A percentile compares a stretch with the other conserved stretches of the same genome.
Evolutionary conservation across 441 rosid genomes (phyloP).

Genomic region (Erodium moschatum): DNA sequence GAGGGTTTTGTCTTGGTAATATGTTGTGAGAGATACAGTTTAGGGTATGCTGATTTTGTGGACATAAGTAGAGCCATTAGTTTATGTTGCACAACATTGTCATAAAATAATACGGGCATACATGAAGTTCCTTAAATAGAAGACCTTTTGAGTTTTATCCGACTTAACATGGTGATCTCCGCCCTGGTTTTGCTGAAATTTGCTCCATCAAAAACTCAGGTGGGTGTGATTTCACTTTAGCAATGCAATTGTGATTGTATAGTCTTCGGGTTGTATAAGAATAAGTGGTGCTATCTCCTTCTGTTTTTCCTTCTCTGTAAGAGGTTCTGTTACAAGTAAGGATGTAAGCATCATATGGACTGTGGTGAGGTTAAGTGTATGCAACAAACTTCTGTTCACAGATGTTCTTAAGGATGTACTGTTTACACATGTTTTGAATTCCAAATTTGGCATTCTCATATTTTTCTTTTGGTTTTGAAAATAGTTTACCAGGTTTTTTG

Average conservation of each 20-base stretch:
- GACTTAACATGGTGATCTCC: not conserved
- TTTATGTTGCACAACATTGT: not conserved
- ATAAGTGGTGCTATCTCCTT: too few species aligned
- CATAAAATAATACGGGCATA: not conserved
- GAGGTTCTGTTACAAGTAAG: too few species aligned
- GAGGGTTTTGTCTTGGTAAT: too few species aligned
- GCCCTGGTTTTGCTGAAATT: not conserved
- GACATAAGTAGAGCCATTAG: not conserved
- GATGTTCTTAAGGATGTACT: not conserved
- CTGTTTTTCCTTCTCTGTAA: too few species aligned
- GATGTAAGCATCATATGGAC: too few species aligned
- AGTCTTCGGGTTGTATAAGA: not conserved
- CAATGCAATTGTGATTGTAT: too few species aligned
- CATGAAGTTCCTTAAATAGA: not conserved
- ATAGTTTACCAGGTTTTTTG: constrained; percentile 51
- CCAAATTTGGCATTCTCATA: constrained; percentile 12
- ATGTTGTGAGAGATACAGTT: not conserved
- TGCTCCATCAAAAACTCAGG: not conserved
- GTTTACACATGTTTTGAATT: constrained; percentile 1
- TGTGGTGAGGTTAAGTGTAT: not conserved
- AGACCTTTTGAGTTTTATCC: not conserved
- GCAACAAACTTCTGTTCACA: not conserved
- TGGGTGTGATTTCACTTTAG: not conserved
- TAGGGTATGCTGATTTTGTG: not conserved
- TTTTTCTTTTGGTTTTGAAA: constrained; percentile 13